Evolutionary conservation across 2,329 filamentous ascomycete genomes (phyloP), one percentile per base, ranked within the genome.

Genomic region (Chaetomium globosum): DNA sequence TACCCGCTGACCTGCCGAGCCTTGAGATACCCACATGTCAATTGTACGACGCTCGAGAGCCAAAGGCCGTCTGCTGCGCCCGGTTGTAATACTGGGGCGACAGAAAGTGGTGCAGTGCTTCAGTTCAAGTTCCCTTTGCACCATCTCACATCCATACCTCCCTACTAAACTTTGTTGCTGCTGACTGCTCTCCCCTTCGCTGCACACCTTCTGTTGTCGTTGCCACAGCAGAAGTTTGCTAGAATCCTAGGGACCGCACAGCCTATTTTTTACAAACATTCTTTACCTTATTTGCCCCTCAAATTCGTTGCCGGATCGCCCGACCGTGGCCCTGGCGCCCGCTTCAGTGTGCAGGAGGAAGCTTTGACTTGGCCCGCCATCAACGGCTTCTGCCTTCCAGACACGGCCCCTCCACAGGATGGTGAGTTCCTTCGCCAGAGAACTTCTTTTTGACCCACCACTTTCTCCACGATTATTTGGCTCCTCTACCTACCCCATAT

Each of bases 21-120:
- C 33, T 59, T 54, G 39, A 64, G 60, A 19, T 67, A 64, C 59
- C 30, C 51, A 12, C 23, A 6, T 12, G 28, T 21, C 39, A 54
- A 54, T 23, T 65, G 60, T 61, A 56, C 39, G 19, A n/a, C n/a
- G 9, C 52, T 43, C 54, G 39, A 59, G 55, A 5, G 60, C 57
- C 36, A 56, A 48, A 65, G 65, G 63, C 58, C 51, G 61, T 57
- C n/a, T 33, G 61, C 67, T 69, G 67, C 67, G 65, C 63, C 67
- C 49, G 43, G 56, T 66, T 61, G 64, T 39, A 66, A 62, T 59
- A 68, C 61, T n/a, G 39, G 39, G 39, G 39, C 55, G 51, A 19
- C 30, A 26, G 33, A 28, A 21, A n/a, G 43, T 21, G 30, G 43
- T 49, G 36, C 19, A n/a, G 60, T 60, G 23, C 28, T 63, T 43